Evolutionary conservation across 2,329 filamentous ascomycete species (phyloP), one percentile per base, ranked within the genome.

Genomic region (Phaeoacremonium minimum): DNA sequence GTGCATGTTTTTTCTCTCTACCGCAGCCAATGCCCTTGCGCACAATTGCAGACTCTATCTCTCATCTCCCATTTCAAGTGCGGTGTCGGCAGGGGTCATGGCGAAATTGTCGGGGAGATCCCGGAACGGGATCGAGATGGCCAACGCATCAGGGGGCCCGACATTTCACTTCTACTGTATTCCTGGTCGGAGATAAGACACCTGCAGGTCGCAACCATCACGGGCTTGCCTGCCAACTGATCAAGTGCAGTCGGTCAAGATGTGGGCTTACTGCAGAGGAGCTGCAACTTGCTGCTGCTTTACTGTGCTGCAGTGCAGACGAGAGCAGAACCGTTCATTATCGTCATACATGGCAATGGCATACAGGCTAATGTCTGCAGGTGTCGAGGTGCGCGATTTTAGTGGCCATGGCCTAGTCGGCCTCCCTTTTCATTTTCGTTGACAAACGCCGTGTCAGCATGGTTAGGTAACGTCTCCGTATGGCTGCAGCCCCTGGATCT

Each of bases 131-230:
- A n/a, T n/a, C n/a, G n/a, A n/a, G n/a, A n/a, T n/a, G n/a, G 22
- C 22, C 22, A 26, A 26, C 22, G 22, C 9, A 4, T 29, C 43
- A 5, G 46, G 33, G n/a, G n/a, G n/a, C n/a, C n/a, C n/a, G n/a
- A n/a, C n/a, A n/a, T n/a, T n/a, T n/a, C n/a, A n/a, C n/a, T n/a
- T n/a, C n/a, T n/a, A n/a, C n/a, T n/a, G n/a, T n/a, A n/a, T n/a
- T n/a, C n/a, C n/a, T n/a, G 9, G 22, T 9, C 22, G 22, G 9
- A n/a, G 22, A 26, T 9, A 26, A 9, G n/a, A 26, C 22, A n/a
- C 9, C 22, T 26, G 22, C 22, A 26, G 22, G 9, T 9, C 9
- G n/a, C 22, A 26, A 26, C 22, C 22, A 26, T 26, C 22, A 26
- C 22, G 22, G 22, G 22, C 22, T 26, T n/a, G n/a, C 9, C 22